phyloP scores from a whole-genome alignment of 106 monocot species.

The Gastrodia elata region DNA sequence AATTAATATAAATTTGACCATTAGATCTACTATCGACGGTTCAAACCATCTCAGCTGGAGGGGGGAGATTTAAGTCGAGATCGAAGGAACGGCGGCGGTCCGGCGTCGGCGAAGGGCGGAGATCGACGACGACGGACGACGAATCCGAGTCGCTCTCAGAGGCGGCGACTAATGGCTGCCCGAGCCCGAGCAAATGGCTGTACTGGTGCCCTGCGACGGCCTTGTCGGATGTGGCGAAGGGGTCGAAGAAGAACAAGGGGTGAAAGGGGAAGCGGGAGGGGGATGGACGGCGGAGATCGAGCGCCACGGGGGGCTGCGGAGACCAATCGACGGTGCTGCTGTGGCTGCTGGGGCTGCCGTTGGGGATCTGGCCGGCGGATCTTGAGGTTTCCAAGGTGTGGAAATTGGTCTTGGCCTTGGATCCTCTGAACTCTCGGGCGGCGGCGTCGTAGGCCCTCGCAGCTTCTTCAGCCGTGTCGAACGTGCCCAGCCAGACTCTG shows the following conservation, averaged over 20 bases:
- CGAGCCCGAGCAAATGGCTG: neutral
- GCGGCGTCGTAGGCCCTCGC: constrained; percentile 37
- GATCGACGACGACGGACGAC: constrained; percentile 17
- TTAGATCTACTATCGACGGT: neutral
- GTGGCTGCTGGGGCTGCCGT: constrained; percentile 37
- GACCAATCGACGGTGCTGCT: constrained; percentile 55
- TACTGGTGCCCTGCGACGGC: neutral
- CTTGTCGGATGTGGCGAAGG: constrained; percentile 15
- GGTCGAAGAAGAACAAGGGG: constrained; percentile 23
- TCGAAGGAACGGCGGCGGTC: neutral
- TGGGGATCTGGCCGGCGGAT: neutral
- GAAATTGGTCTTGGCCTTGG: constrained; percentile 35
- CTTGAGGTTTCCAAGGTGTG: constrained; percentile 12
- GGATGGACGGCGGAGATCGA: constrained; percentile 19
- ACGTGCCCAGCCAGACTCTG: constrained; percentile 37
- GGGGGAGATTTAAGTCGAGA: constrained; percentile 21
- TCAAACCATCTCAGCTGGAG: neutral
- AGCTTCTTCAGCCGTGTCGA: constrained; percentile 39
- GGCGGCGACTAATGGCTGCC: neutral
- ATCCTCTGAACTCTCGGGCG: constrained; percentile 24
- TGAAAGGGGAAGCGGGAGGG: constrained; percentile 24
- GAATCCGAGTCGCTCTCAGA: constrained; percentile 25
- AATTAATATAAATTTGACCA: too few species aligned
- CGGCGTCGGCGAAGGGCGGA: neutral
- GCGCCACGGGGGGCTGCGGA: constrained; percentile 17